Evolutionary conservation across 805 yeast genomes (phyloP).

Genomic region (Teunomyces aglyptinius): DNA sequence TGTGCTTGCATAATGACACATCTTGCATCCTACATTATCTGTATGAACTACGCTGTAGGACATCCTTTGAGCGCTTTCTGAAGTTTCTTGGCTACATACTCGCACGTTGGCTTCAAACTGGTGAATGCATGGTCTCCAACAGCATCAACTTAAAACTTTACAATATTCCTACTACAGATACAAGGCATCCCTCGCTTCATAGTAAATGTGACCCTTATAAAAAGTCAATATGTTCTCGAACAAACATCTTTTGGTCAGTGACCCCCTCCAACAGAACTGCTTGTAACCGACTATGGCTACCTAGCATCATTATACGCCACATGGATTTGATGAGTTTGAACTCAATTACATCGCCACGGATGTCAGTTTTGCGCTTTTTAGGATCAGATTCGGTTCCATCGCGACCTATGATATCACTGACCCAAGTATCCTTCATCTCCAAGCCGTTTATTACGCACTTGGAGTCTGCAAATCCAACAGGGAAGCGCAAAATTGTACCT

Average conservation of each 20-base stretch:
- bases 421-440: slow-evolving; percentile 35
- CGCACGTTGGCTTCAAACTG: slow-evolving; percentile 20
- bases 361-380: slow-evolving; percentile 12
- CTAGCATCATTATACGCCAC: slow-evolving; percentile 37
- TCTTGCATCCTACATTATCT: slow-evolving; percentile 19
- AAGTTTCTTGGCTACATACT: slow-evolving; percentile 17
- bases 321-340: slow-evolving; percentile 41
- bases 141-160: no score
- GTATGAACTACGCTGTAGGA: slow-evolving; percentile 26
- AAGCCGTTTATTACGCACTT: slow-evolving; percentile 33
- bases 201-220: slow-evolving; percentile 9
- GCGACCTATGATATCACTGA: slow-evolving; percentile 23
- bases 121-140: not conserved
- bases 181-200: not conserved
- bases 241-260: slow-evolving; percentile 21
- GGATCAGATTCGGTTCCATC: slow-evolving; percentile 2
- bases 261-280: slow-evolving; percentile 30
- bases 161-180: not conserved
- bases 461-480: slow-evolving; percentile 27
- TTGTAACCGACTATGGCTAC: slow-evolving; percentile 22
- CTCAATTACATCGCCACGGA: slow-evolving; percentile 41
- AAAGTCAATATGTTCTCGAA: slow-evolving; percentile 15
- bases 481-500: slow-evolving; percentile 16
- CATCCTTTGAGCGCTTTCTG: slow-evolving; percentile 21
- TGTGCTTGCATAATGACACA: slow-evolving; percentile 20